Evolutionary conservation across 2,329 filamentous ascomycete species (phyloP), one percentile per base, ranked within the genome.

Genomic region (Fusarium neocosmosporiellum): DNA sequence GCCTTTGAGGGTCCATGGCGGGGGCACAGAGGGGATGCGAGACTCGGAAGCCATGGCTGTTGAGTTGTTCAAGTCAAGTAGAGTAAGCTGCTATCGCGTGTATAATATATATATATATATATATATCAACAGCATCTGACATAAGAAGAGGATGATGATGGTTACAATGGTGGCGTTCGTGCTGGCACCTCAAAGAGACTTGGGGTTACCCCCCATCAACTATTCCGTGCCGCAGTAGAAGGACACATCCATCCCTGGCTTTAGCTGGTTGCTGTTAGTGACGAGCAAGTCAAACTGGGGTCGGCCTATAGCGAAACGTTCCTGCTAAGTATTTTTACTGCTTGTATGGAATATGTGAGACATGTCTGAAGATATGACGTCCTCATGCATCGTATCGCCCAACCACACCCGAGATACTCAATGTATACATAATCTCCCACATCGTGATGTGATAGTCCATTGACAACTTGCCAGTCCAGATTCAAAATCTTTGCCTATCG

Each of bases 1-100:
- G 37, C 81, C 84, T 64, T 82, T 85, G 58, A 86, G 81, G 13
- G 79, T 81, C 86, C 86, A 88, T 0, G 85, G 84, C 0, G 83
- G 70, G 29, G 77, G 73, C 20, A 77, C 69, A 2, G 59, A 63
- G 6, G 72, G 43, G 68, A 80, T 80, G 41, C 61, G 70, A 22
- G 6, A 8, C 7, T 11, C 1, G 43, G 46, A 50, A 31, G 46
- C 6, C 46, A 50, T 50, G 27, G 18, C 5, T 46, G 22, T 5
- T n/a, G 46, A 11, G 46, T 29, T n/a, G 18, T 4, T 50, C 16
- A 50, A 27, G 46, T 29, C 2, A 13, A 13, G 46, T 13, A 29
- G 24, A 29, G 4, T 50, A 6, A 50, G 16, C 24, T 48, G 8
- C 16, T 48, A 27, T 10, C 16, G 16, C 4, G 13, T 24, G 13